These are phyloP conservation scores for Aspergillus sojae DNA, from an alignment of 2,329 filamentous ascomycete genomes.

Conservation along the genomic window DNA sequence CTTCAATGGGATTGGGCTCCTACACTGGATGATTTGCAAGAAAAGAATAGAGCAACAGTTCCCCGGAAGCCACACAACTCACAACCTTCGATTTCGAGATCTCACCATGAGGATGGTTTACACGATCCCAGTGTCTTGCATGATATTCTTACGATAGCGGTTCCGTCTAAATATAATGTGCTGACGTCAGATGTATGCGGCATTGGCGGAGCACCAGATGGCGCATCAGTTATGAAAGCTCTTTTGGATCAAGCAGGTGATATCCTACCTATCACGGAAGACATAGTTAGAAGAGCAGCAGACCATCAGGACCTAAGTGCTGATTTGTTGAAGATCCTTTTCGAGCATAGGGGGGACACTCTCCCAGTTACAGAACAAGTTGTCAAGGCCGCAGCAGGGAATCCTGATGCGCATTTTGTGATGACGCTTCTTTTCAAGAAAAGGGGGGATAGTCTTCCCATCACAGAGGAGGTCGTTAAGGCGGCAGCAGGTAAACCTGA, in stretches of 20 bases:
- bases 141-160: not conserved
- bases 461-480: not conserved
- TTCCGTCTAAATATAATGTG: not conserved
- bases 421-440: not conserved
- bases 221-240: not conserved
- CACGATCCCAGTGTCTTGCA: not conserved
- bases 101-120: not conserved
- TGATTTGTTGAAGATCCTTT: not conserved
- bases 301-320: not conserved
- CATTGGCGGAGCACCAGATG: not conserved
- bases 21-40: not conserved
- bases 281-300: not conserved
- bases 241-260: not conserved
- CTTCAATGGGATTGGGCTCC: not conserved
- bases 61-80: not conserved
- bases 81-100: fast-evolving
- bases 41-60: not conserved
- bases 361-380: not conserved
- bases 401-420: fast-evolving
- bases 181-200: not conserved
- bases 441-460: not conserved
- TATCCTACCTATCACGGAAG: not conserved
- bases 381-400: not conserved
- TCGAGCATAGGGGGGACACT: not conserved
- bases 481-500: not conserved